These are phyloP conservation scores for Metarhizium rileyi DNA, from an alignment of 2,329 filamentous ascomycete genomes.

Conservation along the genomic window DNA sequence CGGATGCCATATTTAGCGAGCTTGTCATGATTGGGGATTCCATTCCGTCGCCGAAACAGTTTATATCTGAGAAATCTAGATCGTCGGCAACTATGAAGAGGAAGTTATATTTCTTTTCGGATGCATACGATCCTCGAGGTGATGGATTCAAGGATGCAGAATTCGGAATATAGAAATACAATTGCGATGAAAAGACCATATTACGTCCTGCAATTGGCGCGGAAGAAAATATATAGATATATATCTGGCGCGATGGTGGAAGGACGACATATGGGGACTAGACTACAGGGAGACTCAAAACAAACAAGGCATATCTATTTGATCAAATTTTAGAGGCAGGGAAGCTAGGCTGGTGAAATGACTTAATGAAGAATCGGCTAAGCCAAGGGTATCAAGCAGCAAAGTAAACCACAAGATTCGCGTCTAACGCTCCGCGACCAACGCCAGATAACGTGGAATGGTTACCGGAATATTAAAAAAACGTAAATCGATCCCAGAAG, in stretches of 20 bases:
- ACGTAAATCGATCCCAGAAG: constrained; percentile 36
- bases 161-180: too few species aligned
- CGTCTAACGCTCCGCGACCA: neutral
- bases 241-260: neutral
- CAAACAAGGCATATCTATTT: too few species aligned
- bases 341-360: neutral
- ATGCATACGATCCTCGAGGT: too few species aligned
- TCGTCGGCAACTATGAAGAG: constrained; percentile 18
- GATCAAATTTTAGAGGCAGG: too few species aligned
- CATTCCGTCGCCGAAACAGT: constrained; percentile 16
- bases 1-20: constrained; percentile 33
- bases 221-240: too few species aligned
- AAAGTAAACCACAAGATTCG: neutral
- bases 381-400: constrained; percentile 5
- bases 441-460: neutral
- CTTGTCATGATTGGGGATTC: constrained; percentile 13
- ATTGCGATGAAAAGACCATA: too few species aligned
- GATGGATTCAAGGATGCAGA: too few species aligned
- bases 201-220: too few species aligned
- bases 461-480: constrained; percentile 1
- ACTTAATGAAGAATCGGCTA: neutral
- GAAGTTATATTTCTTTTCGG: constrained; percentile 12
- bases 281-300: neutral
- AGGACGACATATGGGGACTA: neutral
- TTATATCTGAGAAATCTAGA: constrained; percentile 15